These are phyloP conservation scores for Suillus ampliporus DNA, from an alignment of 768 basidiomycete genomes.

Conservation along the genomic window DNA sequence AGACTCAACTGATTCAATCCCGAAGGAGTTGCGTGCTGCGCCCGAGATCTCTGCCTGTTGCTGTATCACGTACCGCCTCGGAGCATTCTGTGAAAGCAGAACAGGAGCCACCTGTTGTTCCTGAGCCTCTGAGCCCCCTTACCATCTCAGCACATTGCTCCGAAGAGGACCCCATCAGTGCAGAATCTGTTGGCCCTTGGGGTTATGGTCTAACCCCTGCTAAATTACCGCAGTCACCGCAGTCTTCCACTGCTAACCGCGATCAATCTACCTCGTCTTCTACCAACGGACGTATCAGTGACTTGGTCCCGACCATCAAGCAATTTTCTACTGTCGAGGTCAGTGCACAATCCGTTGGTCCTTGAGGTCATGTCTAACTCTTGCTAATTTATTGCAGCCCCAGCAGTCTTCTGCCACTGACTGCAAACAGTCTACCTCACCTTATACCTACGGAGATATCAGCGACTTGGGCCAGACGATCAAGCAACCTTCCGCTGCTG, in stretches of 20 bases:
- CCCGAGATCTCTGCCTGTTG: background rate
- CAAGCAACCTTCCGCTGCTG: slow-evolving; percentile 14
- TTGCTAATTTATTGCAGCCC: background rate
- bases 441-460: background rate
- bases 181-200: background rate
- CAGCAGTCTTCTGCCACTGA: slow-evolving; percentile 1
- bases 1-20: slow-evolving; percentile 10
- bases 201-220: slow-evolving; percentile 4
- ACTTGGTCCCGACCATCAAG: too few relatives aligned
- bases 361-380: background rate
- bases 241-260: background rate
- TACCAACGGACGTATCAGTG: background rate
- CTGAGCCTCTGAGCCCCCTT: background rate
- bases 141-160: background rate
- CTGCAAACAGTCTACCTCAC: background rate
- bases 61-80: background rate
- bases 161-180: background rate
- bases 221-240: background rate
- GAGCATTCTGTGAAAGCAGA: background rate
- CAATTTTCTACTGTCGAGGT: slow-evolving; percentile 17
- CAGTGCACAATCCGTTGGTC: background rate
- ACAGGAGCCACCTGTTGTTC: background rate
- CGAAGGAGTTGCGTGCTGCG: background rate
- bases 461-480: background rate
- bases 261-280: background rate